Conservation (phyloP, 2,329 filamentous ascomycete genomes). For the Nemania sp. region DNA sequence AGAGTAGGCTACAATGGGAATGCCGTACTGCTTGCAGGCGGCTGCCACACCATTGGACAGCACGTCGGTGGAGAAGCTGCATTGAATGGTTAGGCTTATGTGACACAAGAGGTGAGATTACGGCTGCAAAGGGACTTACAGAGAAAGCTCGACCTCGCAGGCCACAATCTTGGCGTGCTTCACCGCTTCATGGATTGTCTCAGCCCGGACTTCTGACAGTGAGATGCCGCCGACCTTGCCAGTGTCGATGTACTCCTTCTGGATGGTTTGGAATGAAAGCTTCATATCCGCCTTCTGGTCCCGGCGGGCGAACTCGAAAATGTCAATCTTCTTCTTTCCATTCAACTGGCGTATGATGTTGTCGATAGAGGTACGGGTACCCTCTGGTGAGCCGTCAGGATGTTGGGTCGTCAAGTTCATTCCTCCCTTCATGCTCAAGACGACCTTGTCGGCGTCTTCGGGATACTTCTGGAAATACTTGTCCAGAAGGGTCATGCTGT, state of each 20-base stretch:
- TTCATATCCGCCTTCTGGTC: conserved; percentile 57
- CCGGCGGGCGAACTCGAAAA: conserved; percentile 65
- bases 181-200: conserved; percentile 54
- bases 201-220: conserved; percentile 56
- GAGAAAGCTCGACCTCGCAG: conserved; percentile 56
- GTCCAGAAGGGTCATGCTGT: conserved; percentile 65
- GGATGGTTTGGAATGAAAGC: conserved; percentile 50
- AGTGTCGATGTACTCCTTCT: conserved; percentile 55
- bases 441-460: conserved; percentile 66
- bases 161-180: conserved; percentile 52
- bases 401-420: conserved; percentile 48
- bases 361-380: conserved; percentile 63
- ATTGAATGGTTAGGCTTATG: conserved; percentile 31
- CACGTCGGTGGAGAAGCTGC: conserved; percentile 45
- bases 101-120: neutral
- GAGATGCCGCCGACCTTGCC: conserved; percentile 57
- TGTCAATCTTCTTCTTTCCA: conserved; percentile 63
- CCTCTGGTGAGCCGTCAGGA: conserved; percentile 61
- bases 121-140: conserved; percentile 43
- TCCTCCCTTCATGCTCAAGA: conserved; percentile 69
- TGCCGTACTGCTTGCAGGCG: conserved; percentile 71
- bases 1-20: conserved; percentile 79
- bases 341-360: conserved; percentile 57
- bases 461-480: conserved; percentile 69
- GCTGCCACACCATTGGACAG: conserved; percentile 50